Percentiles rank a stretch among this genome's conserved stretches.
These are phyloP conservation scores for Cystobasidium tubakii DNA, from an alignment of 768 basidiomycete species.

Conservation along the genomic window DNA sequence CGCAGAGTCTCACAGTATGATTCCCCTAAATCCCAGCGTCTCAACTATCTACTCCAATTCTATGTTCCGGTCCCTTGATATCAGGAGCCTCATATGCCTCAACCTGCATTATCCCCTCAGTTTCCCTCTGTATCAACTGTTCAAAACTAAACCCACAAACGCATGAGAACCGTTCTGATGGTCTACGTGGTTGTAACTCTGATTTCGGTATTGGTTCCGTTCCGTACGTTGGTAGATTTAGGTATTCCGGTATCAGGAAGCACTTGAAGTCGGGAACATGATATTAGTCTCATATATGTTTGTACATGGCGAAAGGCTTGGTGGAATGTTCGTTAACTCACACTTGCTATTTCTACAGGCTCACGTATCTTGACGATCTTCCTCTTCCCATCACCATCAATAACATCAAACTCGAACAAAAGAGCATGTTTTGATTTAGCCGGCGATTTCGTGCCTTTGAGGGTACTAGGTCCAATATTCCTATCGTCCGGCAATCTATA, in stretches of 20 bases:
- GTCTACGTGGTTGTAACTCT: conserved; percentile 8
- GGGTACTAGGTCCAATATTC: neutral
- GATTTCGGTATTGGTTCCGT: neutral
- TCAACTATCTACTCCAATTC: neutral
- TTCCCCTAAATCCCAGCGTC: too few species aligned
- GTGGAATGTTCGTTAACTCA: too few species aligned
- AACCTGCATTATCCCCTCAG: neutral
- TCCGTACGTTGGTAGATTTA: conserved; percentile 17
- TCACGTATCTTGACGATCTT: conserved; percentile 17
- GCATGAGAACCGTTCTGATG: neutral
- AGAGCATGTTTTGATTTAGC: neutral
- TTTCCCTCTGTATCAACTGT: conserved; percentile 5
- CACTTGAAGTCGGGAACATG: too few species aligned
- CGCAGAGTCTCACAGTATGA: too few species aligned
- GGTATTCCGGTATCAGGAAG: conserved; percentile 8
- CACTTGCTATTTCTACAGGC: conserved; percentile 15
- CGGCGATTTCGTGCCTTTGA: conserved; percentile 2
- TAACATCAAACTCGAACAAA: conserved; percentile 12
- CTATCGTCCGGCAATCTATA: conserved; percentile 15
- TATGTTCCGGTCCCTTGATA: conserved; percentile 6
- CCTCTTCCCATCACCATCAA: conserved; percentile 11
- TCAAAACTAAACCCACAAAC: conserved; percentile 12
- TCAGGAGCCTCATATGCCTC: conserved; percentile 11
- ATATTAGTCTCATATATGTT: too few species aligned
- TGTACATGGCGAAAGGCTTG: too few species aligned